phyloP scores from a whole-genome alignment of 768 basidiomycete species.

The Cubamyces lactineus region DNA sequence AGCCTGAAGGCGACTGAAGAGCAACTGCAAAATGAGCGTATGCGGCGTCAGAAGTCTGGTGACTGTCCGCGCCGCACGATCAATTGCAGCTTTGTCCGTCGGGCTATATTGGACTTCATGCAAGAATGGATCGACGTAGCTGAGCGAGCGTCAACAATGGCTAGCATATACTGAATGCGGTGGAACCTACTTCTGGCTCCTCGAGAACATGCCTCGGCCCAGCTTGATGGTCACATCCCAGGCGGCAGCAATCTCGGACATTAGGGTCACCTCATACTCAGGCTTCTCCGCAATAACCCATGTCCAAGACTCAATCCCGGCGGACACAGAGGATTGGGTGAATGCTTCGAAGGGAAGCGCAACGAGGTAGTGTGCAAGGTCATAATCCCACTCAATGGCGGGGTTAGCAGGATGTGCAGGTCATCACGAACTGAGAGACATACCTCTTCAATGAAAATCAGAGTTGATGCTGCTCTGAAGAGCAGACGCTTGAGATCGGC shows the following conservation, averaged over 20 bases:
- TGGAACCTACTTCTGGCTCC: constrained; percentile 69
- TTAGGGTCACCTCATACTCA: constrained; percentile 77
- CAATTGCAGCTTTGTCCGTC: constrained; percentile 83
- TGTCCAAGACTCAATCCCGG: constrained; percentile 94
- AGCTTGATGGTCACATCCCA: constrained; percentile 85
- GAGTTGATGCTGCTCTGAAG: constrained; percentile 81
- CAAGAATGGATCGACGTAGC: constrained; percentile 87
- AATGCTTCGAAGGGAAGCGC: constrained; percentile 87
- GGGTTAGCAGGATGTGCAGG: not conserved
- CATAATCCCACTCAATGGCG: constrained; percentile 72
- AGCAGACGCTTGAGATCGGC: constrained; percentile 84
- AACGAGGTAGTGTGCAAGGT: constrained; percentile 86
- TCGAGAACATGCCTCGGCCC: constrained; percentile 83
- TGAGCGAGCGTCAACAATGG: constrained; percentile 38
- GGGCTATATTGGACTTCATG: constrained; percentile 87
- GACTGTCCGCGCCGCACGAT: constrained; percentile 69
- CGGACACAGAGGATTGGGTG: constrained; percentile 81
- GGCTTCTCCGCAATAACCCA: constrained; percentile 92
- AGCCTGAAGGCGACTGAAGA: constrained; percentile 91
- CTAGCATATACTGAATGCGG: not conserved
- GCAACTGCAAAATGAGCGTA: constrained; percentile 79
- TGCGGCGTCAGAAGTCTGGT: constrained; percentile 82
- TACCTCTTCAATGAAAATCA: constrained; percentile 73
- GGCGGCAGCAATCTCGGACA: constrained; percentile 83
- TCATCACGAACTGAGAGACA: not conserved